Percentiles rank a stretch among this genome's conserved stretches.
phyloP scores from a whole-genome alignment of 768 basidiomycete genomes.

The Daedaleopsis nitida region DNA sequence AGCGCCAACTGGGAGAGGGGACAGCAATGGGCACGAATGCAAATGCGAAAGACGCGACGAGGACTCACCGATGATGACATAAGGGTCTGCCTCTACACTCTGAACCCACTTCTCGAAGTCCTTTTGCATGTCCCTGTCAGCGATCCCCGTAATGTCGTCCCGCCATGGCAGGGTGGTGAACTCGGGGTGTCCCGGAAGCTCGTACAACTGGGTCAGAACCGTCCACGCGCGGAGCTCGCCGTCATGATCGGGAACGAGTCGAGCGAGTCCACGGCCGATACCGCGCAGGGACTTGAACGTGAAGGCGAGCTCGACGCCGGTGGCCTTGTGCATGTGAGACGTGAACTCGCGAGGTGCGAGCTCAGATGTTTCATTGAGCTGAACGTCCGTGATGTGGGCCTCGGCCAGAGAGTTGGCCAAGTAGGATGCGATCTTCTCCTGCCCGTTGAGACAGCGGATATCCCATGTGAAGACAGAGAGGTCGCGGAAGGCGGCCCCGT shows the following conservation, averaged over 20 bases:
- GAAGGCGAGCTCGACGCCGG: slow-evolving; percentile 30
- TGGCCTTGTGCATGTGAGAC: background rate
- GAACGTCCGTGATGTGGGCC: slow-evolving; percentile 17
- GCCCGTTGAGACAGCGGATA: slow-evolving; percentile 24
- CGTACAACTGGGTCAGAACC: slow-evolving; percentile 19
- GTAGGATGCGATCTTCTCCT: slow-evolving; percentile 19
- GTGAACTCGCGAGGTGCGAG: slow-evolving; percentile 11
- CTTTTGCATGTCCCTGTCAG: slow-evolving; percentile 30
- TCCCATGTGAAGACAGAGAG: slow-evolving; percentile 29
- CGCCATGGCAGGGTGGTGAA: slow-evolving; percentile 3
- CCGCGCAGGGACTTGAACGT: slow-evolving; percentile 37
- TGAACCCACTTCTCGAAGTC: slow-evolving; percentile 32
- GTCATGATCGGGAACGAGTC: slow-evolving; percentile 29
- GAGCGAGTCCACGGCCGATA: slow-evolving; percentile 37
- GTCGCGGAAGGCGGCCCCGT: slow-evolving; percentile 27
- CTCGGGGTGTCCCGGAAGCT: slow-evolving; percentile 40
- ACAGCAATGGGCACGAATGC: background rate
- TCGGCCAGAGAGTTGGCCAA: slow-evolving; percentile 5
- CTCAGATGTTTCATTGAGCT: slow-evolving; percentile 17
- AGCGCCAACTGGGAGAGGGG: slow-evolving; percentile 37
- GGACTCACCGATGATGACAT: slow-evolving; percentile 42
- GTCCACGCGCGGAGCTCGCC: slow-evolving; percentile 38
- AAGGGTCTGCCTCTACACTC: slow-evolving; percentile 40
- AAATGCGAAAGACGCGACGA: background rate
- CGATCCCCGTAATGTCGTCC: slow-evolving; percentile 6